Base-by-base conservation (phyloP, 305 asterid species). In the Lippia alba region DNA sequence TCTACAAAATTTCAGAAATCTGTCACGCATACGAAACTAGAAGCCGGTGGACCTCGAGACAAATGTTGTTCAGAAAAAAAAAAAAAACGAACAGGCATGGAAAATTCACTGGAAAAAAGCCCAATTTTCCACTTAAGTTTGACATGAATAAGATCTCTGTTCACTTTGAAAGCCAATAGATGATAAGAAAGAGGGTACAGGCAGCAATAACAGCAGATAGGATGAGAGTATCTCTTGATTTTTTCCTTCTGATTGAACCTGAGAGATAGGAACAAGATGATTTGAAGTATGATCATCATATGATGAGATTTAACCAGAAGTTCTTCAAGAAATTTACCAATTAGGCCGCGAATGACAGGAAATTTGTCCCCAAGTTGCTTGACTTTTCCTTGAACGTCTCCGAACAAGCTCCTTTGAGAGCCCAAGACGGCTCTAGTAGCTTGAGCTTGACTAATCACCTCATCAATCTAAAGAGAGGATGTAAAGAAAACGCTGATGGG, bases 401-500 rank as follows among this genome's bases (percentile, higher is more conserved):
- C 91, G 77, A 91, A 90, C 77, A 91, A 71, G 69, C 96, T 62
- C 76, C 94, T 86, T 74, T 91, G 97, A 18, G 97, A 85, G 64
- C 96, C 92, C 91, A 94, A 71, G 57, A 74, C 92, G 14, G 92
- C 81, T 79, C 94, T 81, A 67, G 97, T 94, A 17, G 99, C 81
- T 84, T 94, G 99, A 78, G 97, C 97, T 94, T 94, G 99, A 82
- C 81, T 76, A 71, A 94, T 94, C 78, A 91, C 97, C 48, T 90
- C 96, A 66, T 91, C 97, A 70, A 91, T 91, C 97, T 94, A 78
- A 51, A 79, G 41, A 8, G 48, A 36, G 41, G 60, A 68, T 34
- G 61, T 64, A 46, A 15, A 16, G 9, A 69, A 56, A 17, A 4
- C 51, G 17, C 6, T 14, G 57, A 59, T 8, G 39, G 45, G 20